Base-by-base conservation (phyloP, 192 early-diverging fungal species). In the Backusella sp. region DNA sequence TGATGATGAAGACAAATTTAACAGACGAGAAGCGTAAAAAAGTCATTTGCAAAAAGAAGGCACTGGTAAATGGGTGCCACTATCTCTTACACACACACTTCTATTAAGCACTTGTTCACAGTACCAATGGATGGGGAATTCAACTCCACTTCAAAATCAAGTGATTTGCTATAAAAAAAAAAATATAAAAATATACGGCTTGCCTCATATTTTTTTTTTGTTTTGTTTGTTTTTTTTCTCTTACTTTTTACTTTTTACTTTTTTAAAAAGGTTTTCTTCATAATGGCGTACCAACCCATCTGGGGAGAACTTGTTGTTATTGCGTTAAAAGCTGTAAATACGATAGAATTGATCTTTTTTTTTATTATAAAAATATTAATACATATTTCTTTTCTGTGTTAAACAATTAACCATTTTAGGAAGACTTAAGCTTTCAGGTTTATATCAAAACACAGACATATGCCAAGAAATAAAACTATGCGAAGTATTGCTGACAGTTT, bases 291-390 rank as follows among this genome's bases (percentile, higher is more conserved):
- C n/a, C 28, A 35, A 32, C 70, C 39, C 37, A 75, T 75, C 17
- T 34, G 76, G 34, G 82, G 82, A 30, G 82, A 83, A 56, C 66
- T 83, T 32, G 82, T 79, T 0, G 75, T 83, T 0, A 70, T 83
- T 46, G 82, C 82, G 39, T 44, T 83, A 44, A 83, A 79, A 68
- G 82, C 70, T 15, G 82, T 83, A 83, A 83, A 65, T 66, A 8
- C 34, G 30, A 74, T 14, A 19, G 6, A 23, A 53, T 69, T 42
- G 37, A 19, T 3, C 52, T 59, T 28, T 77, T 59, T 59, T 26
- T 32, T 3, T 32, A 3, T 3, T 3, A 0, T 32, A 3, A 3
- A 32, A 32, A 32, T 32, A 32, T 32, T 32, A 32, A 32, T 32
- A 11, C 11, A 46, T 41, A 46, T 36, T 41, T 69, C 44, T 69